Evolutionary conservation across 1,139 yeast species (phyloP).

Genomic region (Diutina sp.): DNA sequence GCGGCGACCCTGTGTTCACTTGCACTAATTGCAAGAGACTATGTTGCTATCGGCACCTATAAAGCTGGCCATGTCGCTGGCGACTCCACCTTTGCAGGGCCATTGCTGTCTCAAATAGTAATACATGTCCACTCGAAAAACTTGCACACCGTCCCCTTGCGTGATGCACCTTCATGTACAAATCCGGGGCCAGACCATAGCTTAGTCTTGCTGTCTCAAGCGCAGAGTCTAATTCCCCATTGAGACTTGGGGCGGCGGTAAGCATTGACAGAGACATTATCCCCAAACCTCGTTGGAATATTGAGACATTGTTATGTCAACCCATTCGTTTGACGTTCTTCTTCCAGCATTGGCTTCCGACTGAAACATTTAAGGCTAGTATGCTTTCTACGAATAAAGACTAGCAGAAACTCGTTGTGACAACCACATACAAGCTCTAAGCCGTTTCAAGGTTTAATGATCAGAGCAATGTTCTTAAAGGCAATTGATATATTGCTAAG

Average conservation of each 20-base stretch:
- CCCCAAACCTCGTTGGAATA: too few species aligned
- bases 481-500: too few species aligned
- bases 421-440: too few species aligned
- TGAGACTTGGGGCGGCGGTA: not conserved
- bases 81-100: not conserved
- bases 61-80: not conserved
- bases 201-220: not conserved
- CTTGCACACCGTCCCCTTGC: not conserved
- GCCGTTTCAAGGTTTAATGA: too few species aligned
- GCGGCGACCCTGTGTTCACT: constrained; percentile 1
- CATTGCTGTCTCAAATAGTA: not conserved
- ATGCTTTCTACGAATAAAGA: too few species aligned
- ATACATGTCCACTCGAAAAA: not conserved
- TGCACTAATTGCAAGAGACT: not conserved
- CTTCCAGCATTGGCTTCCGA: too few species aligned
- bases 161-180: not conserved
- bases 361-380: too few species aligned
- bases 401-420: too few species aligned
- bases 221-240: not conserved
- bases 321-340: too few species aligned
- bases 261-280: not conserved
- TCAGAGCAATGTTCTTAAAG: too few species aligned
- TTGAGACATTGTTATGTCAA: too few species aligned
- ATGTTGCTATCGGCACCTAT: not conserved
- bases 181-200: not conserved